Percentiles rank a stretch among this genome's conserved stretches.
These are phyloP conservation scores for Gastrolobium villosum DNA, from an alignment of 306 rosid species.

Conservation along the genomic window DNA sequence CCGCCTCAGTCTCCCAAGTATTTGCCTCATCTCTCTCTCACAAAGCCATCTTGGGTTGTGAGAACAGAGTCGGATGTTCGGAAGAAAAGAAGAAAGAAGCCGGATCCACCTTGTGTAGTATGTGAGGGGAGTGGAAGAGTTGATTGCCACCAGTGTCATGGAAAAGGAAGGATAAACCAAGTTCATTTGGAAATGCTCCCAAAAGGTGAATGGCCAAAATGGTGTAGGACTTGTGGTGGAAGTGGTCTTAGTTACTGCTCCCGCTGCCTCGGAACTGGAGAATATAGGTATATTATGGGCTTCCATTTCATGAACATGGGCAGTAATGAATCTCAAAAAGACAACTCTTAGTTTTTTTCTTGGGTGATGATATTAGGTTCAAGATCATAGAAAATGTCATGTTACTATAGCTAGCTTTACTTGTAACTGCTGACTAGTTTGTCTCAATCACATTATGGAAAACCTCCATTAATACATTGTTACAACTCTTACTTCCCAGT, in stretches of 20 bases:
- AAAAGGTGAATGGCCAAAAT: slow-evolving; percentile 95
- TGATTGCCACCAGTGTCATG: slow-evolving; percentile 72
- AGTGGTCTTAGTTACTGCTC: slow-evolving; percentile 85
- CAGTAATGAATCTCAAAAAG: slow-evolving; percentile 44
- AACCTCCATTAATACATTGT: slow-evolving; percentile 34
- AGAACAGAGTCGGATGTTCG: slow-evolving; percentile 82
- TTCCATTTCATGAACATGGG: slow-evolving; percentile 80
- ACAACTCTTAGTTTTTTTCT: slow-evolving; percentile 40
- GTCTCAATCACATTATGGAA: slow-evolving; percentile 36
- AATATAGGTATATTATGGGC: slow-evolving; percentile 86
- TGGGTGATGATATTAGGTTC: slow-evolving; percentile 33
- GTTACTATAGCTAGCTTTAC: slow-evolving; percentile 6
- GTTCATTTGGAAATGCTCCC: slow-evolving; percentile 80
- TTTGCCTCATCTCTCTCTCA: slow-evolving; percentile 65
- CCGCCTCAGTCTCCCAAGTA: slow-evolving; percentile 51
- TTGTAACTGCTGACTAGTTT: slow-evolving; percentile 41
- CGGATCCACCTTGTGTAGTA: slow-evolving; percentile 82
- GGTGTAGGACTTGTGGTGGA: slow-evolving; percentile 92
- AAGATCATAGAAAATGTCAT: slow-evolving; percentile 35
- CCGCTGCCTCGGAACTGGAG: slow-evolving; percentile 94
- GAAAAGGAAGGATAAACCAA: slow-evolving; percentile 84
- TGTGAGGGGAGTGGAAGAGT: slow-evolving; percentile 87
- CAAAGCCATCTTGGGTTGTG: slow-evolving; percentile 84
- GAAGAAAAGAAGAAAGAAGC: slow-evolving; percentile 68
- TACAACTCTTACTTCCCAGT: slow-evolving; percentile 36